These are phyloP conservation scores for Macrophomina phaseolina DNA, from an alignment of 2,329 filamentous ascomycete species.

Conservation along the genomic window DNA sequence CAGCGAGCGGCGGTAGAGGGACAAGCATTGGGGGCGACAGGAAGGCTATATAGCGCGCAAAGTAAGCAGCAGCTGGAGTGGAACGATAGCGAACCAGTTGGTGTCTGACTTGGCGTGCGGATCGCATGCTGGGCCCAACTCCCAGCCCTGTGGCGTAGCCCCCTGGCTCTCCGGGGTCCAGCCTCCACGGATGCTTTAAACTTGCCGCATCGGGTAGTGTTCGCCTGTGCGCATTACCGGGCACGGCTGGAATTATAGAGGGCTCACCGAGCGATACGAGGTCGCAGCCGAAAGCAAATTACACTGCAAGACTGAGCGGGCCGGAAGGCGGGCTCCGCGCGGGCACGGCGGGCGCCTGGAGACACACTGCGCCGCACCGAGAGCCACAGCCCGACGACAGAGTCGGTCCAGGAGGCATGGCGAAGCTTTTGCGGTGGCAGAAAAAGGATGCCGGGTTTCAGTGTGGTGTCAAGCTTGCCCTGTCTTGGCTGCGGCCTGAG, in stretches of 20 bases:
- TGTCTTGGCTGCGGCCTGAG: background rate
- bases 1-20: background rate
- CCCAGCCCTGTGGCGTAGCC: slow-evolving; percentile 18
- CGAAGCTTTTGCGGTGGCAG: slow-evolving; percentile 3
- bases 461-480: slow-evolving; percentile 15
- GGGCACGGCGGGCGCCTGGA: background rate
- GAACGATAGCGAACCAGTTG: slow-evolving; percentile 41
- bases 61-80: slow-evolving; percentile 32
- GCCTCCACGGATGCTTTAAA: slow-evolving; percentile 12
- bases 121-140: slow-evolving; percentile 37
- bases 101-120: slow-evolving; percentile 35
- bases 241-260: background rate
- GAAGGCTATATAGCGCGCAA: background rate
- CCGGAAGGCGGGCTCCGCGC: background rate
- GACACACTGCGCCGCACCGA: background rate
- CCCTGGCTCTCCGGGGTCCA: background rate
- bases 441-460: slow-evolving; percentile 19
- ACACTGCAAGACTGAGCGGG: background rate
- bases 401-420: background rate
- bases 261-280: slow-evolving; percentile 8
- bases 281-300: background rate
- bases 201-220: background rate
- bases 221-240: background rate
- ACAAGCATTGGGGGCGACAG: background rate
- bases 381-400: no score